Evolutionary conservation across 805 yeast genomes (phyloP).

Genomic region (Kregervanrija delftensis): DNA sequence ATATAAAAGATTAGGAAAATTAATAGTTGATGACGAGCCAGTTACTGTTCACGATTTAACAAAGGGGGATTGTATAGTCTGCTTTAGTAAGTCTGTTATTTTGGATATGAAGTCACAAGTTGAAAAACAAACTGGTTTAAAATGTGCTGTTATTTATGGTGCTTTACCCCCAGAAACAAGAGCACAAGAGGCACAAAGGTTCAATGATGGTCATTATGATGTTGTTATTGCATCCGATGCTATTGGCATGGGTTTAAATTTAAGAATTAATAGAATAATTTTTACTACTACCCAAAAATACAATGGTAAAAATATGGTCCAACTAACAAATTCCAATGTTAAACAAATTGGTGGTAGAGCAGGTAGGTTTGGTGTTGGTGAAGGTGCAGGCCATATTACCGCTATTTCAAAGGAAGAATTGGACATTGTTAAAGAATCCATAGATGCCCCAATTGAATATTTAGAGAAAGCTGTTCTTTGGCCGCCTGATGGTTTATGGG

Average conservation of each 20-base stretch:
- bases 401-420: conserved; percentile 43
- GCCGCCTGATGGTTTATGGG: conserved; percentile 74
- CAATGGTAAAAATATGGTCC: conserved; percentile 48
- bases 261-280: conserved; percentile 74
- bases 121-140: conserved; percentile 52
- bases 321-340: conserved; percentile 55
- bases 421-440: conserved; percentile 35
- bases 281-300: conserved; percentile 65
- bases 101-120: conserved; percentile 62
- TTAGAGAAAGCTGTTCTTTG: conserved; percentile 62
- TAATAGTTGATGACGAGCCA: conserved; percentile 44
- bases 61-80: conserved; percentile 85
- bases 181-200: conserved; percentile 70
- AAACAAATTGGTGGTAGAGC: conserved; percentile 97
- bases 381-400: conserved; percentile 43
- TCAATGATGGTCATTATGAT: conserved; percentile 75
- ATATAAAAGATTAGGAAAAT: conserved; percentile 70
- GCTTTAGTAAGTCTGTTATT: conserved; percentile 73
- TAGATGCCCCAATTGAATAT: conserved; percentile 45
- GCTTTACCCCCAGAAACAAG: conserved; percentile 94
- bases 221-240: conserved; percentile 95
- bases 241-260: conserved; percentile 93
- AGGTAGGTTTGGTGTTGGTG: conserved; percentile 56
- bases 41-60: conserved; percentile 34
- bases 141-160: conserved; percentile 90